phyloP scores from a whole-genome alignment of 768 basidiomycete genomes.

The Amanita exitialis region DNA sequence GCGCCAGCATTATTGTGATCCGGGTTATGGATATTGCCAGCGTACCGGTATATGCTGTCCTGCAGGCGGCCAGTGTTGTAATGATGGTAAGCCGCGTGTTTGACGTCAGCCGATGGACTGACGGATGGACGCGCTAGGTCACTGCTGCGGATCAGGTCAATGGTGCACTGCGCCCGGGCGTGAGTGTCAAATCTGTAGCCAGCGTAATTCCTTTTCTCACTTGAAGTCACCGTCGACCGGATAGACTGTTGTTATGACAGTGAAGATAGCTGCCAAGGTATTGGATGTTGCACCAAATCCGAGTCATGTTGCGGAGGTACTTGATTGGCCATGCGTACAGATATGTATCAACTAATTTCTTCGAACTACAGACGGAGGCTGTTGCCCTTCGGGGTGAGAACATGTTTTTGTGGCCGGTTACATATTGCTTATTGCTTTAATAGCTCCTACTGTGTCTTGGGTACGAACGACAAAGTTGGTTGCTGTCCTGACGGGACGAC shows the following conservation, averaged over 20 bases:
- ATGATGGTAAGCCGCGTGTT: neutral
- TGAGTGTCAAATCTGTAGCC: neutral
- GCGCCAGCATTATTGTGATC: neutral
- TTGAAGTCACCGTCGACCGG: neutral
- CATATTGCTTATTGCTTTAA: neutral
- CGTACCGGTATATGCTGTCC: neutral
- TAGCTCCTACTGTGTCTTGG: neutral
- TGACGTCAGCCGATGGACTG: neutral
- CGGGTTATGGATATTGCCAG: neutral
- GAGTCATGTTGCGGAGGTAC: neutral
- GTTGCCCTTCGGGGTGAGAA: slow-evolving; percentile 1
- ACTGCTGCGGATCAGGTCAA: neutral
- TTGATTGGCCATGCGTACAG: neutral
- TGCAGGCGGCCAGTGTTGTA: neutral
- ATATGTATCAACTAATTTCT: neutral
- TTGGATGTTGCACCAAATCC: neutral
- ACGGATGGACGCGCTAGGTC: neutral
- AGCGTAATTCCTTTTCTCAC: neutral
- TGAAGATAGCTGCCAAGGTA: neutral
- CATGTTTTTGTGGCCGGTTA: neutral
- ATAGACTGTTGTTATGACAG: neutral
- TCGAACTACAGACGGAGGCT: neutral
- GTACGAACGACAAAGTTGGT: neutral
- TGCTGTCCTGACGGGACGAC: slow-evolving; percentile 1
- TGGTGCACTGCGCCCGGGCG: neutral